These are phyloP conservation scores for Hypoxylon sp. DNA, from an alignment of 2,329 filamentous ascomycete species.

Conservation along the genomic window DNA sequence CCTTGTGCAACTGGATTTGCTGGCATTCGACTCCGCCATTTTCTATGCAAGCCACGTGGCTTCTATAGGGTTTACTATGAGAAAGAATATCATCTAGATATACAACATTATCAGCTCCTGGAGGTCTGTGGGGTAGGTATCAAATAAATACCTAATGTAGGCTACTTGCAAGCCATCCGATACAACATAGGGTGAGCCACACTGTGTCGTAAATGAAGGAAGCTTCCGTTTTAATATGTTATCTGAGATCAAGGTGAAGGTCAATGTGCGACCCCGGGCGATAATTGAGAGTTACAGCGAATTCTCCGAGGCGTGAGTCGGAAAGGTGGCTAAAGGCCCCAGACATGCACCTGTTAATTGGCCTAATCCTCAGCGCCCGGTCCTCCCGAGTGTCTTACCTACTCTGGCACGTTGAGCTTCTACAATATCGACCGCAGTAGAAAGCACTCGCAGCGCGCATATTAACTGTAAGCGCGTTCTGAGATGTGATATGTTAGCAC, in stretches of 20 bases:
- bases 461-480: conserved; percentile 34
- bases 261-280: neutral
- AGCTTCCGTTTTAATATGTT: conserved; percentile 5
- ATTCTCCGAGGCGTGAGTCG: conserved; percentile 11
- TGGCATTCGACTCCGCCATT: conserved; percentile 14
- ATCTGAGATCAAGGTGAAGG: conserved; percentile 6
- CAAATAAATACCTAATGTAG: neutral
- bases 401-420: conserved; percentile 8
- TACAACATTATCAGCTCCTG: conserved; percentile 24
- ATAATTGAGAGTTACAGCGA: conserved; percentile 3
- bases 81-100: conserved; percentile 25
- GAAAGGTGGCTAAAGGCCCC: neutral
- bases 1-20: conserved; percentile 26
- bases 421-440: conserved; percentile 16
- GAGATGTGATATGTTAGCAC: conserved; percentile 40
- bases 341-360: conserved; percentile 6
- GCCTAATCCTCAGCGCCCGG: conserved; percentile 11
- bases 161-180: conserved; percentile 4
- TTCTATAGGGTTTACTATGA: conserved; percentile 19
- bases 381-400: conserved; percentile 12
- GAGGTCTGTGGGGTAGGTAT: conserved; percentile 1
- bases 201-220: conserved; percentile 17
- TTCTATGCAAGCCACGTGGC: conserved; percentile 43
- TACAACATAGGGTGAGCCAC: conserved; percentile 9
- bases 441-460: conserved; percentile 22